phyloP scores from a whole-genome alignment of 2,329 filamentous ascomycete species.

The Pseudopyrenochaeta lycopersici region DNA sequence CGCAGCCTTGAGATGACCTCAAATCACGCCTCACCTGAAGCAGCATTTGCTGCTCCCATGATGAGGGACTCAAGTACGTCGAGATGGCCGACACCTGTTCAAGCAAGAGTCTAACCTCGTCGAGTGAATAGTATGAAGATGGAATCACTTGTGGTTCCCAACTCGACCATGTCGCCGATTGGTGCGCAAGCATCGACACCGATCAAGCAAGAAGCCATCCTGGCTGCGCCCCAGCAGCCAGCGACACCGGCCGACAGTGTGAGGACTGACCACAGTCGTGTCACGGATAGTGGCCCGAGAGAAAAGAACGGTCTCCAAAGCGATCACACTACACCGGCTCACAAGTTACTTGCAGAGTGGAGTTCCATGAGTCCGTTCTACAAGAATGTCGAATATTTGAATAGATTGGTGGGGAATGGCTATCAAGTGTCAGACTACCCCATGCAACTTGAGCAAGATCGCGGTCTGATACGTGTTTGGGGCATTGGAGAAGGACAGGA shows the following conservation, averaged over 20 bases:
- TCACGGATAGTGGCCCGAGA: conserved; percentile 21
- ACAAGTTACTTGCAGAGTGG: conserved; percentile 76
- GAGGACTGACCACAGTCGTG: conserved; percentile 33
- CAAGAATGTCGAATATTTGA: conserved; percentile 53
- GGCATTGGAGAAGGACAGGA: conserved; percentile 80
- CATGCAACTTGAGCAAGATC: conserved; percentile 75
- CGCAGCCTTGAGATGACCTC: conserved; percentile 24
- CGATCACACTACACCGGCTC: conserved; percentile 90
- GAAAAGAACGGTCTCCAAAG: conserved; percentile 68
- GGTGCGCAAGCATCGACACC: conserved; percentile 35
- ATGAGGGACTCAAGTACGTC: conserved; percentile 35
- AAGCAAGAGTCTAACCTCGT: conserved; percentile 31
- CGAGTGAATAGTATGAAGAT: conserved; percentile 47
- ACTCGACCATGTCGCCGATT: conserved; percentile 38
- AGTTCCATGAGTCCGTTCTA: conserved; percentile 64
- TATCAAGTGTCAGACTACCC: conserved; percentile 70
- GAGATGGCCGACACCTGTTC: conserved; percentile 40
- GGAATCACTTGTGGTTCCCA: conserved; percentile 40
- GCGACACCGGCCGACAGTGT: conserved; percentile 47
- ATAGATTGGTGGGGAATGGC: conserved; percentile 76
- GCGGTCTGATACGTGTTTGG: conserved; percentile 78
- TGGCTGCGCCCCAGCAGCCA: conserved; percentile 34
- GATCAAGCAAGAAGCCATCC: conserved; percentile 40
- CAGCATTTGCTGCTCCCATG: conserved; percentile 30
- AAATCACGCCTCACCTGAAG: conserved; percentile 41